Base-by-base conservation (phyloP, 495 filamentous ascomycete species). In the Neurospora sublineolata region DNA sequence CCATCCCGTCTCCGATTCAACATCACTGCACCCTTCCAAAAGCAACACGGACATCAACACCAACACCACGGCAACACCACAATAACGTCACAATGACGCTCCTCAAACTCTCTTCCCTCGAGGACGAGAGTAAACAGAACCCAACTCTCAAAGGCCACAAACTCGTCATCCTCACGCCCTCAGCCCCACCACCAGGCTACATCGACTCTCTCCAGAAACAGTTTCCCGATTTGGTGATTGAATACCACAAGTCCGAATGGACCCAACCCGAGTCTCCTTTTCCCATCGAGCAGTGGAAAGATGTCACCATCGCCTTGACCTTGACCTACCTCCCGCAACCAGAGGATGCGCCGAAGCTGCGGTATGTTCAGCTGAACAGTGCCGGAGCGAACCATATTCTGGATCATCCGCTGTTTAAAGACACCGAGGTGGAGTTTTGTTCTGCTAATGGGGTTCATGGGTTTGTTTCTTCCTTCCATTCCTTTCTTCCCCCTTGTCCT, bases 401-500 rank as follows among this genome's bases (percentile, higher is more conserved):
- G 37, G 75, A 87, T 4, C 75, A 87, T 40, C 91, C 91, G 5
- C 82, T 94, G 2, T 90, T 91, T 73, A 89, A 78, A 37, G 83
- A 89, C 20, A 88, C 87, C 14, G 75, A 88, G 16, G 86, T 94
- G 68, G 80, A 85, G 0, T 84, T 97, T 68, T 90, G 89, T 30
- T 94, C 91, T 7, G 88, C 90, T 42, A 90, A 87, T 27, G 93
- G 93, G 18, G 87, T 95, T 68, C 91, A 94, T 75, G 91, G 91
- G 75, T 83, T 76, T 39, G 77, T 72, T 46, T 27, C 0, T 36
- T 30, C 27, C 27, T 27, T 27, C 27, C 27, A 27, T 52, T 60
- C 41, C 20, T 60, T 71, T 14, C 27, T 69, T 46, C 67, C 33
- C 18, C 70, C 1, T n/a, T 41, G 14, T n/a, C n/a, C n/a, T n/a